Base-by-base conservation (phyloP, 2,329 filamentous ascomycete genomes). In the Apiospora sp. region DNA sequence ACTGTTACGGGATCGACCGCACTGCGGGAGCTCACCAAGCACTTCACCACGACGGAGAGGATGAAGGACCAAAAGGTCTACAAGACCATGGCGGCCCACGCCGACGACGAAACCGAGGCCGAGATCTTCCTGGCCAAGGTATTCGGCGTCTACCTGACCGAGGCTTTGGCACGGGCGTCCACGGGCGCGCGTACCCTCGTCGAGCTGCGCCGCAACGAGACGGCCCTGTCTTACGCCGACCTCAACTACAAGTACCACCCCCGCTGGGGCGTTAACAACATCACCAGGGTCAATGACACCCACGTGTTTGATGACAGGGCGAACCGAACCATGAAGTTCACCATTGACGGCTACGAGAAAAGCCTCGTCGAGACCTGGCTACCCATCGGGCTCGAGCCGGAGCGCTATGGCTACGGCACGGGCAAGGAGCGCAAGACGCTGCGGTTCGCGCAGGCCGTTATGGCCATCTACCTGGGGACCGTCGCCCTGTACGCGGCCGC, bases 361-460 rank as follows among this genome's bases (percentile, higher is more conserved):
- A 2, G 19, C 27, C 13, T 58, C 24, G 24, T 58, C 24, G 27
- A 27, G 12, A 1, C 4, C 16, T n/a, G 6, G 5, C 58, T 64
- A 1, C 58, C 34, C 58, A 41, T 64, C 34, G 30, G 3, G 30
- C 30, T 64, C 58, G 58, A 64, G 58, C 34, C 58, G 30, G 16
- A 64, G 58, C 58, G 58, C 16, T 64, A 64, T 34, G 58, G 58
- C 7, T 64, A 64, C 19, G 58, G 58, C 3, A 64, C 58, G 19
- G 58, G 58, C 19, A 34, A 64, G 58, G 19, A n/a, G 34, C 34
- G 34, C 58, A 64, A 41, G 58, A 64, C 58, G 22, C 34, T 41
- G 34, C 58, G 14, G 19, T 64, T 64, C 34, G 58, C 58, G 10
- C 58, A 64, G 58, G 58, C 58, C 34, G 41, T 64, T 22, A 37